phyloP scores from a whole-genome alignment of 805 yeast species.

The Sungouiozyma ichnusensis region DNA sequence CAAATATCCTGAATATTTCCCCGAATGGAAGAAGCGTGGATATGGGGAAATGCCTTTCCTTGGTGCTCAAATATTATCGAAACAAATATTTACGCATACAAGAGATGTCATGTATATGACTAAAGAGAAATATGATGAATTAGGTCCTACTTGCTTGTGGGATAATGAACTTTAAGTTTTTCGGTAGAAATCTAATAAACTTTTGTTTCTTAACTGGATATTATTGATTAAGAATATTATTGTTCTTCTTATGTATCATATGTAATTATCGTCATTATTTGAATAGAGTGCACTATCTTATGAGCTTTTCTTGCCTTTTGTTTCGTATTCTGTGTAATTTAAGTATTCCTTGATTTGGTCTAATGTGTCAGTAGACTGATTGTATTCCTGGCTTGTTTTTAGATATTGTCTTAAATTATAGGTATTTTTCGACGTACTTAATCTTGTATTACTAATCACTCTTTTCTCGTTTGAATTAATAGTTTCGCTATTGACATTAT shows the following conservation, averaged over 20 bases:
- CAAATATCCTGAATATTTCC: constrained; percentile 81
- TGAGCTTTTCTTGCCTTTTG: not conserved
- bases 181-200: not conserved
- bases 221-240: not conserved
- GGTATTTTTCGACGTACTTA: not conserved
- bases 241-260: not conserved
- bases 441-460: not conserved
- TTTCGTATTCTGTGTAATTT: constrained; percentile 15
- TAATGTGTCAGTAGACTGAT: constrained; percentile 8
- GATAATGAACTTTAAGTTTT: constrained; percentile 37
- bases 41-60: constrained; percentile 69
- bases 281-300: not conserved
- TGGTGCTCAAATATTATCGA: constrained; percentile 82
- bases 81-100: constrained; percentile 64
- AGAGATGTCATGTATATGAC: constrained; percentile 59
- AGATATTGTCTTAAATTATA: not conserved
- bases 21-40: constrained; percentile 82
- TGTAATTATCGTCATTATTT: not conserved
- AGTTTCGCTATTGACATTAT: too few species aligned
- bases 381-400: not conserved
- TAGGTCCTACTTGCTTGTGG: constrained; percentile 82
- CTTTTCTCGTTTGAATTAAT: not conserved
- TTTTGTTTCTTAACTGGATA: not conserved
- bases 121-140: constrained; percentile 59
- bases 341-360: constrained; percentile 21